These are phyloP conservation scores for Hypoxylon rickii DNA, from an alignment of 495 filamentous ascomycete genomes.

Conservation along the genomic window DNA sequence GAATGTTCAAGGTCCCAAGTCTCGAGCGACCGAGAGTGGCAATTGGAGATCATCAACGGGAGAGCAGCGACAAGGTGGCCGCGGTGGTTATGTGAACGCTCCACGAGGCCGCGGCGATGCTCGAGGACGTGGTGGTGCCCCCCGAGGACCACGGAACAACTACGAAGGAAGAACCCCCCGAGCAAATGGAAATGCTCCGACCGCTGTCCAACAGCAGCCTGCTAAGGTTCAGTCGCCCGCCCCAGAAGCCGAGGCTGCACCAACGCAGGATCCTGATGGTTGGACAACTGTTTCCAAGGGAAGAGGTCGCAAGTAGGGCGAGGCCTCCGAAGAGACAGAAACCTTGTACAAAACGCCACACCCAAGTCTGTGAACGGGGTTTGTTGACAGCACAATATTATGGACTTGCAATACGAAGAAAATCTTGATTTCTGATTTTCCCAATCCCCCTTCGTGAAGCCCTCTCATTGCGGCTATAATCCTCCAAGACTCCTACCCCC, in stretches of 20 bases:
- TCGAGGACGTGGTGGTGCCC: slow-evolving; percentile 46
- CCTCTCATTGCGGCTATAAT: too few species aligned
- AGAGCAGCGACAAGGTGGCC: slow-evolving; percentile 43
- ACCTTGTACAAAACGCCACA: slow-evolving; percentile 33
- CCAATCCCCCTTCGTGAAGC: slow-evolving; percentile 12
- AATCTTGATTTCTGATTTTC: slow-evolving; percentile 16
- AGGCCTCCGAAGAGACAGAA: slow-evolving; percentile 26
- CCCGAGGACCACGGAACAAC: slow-evolving; percentile 47
- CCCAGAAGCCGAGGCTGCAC: slow-evolving; percentile 29
- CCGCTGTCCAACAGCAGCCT: slow-evolving; percentile 35
- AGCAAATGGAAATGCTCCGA: slow-evolving; percentile 47
- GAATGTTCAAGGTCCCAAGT: slow-evolving; percentile 34
- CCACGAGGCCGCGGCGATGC: slow-evolving; percentile 39
- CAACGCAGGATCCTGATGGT: slow-evolving; percentile 65
- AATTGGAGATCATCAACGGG: slow-evolving; percentile 56
- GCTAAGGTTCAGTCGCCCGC: slow-evolving; percentile 38
- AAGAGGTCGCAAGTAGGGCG: slow-evolving; percentile 46
- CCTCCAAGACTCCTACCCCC: slow-evolving; percentile 11
- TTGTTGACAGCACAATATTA: slow-evolving; percentile 25
- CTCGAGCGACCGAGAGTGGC: slow-evolving; percentile 52
- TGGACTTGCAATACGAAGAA: slow-evolving; percentile 32
- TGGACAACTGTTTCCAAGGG: slow-evolving; percentile 75
- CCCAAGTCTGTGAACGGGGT: slow-evolving; percentile 25
- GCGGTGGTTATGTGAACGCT: slow-evolving; percentile 44
- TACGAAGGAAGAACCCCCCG: slow-evolving; percentile 48